phyloP scores from a whole-genome alignment of 1,284 basidiomycete genomes.

The Ustilago esculenta region DNA sequence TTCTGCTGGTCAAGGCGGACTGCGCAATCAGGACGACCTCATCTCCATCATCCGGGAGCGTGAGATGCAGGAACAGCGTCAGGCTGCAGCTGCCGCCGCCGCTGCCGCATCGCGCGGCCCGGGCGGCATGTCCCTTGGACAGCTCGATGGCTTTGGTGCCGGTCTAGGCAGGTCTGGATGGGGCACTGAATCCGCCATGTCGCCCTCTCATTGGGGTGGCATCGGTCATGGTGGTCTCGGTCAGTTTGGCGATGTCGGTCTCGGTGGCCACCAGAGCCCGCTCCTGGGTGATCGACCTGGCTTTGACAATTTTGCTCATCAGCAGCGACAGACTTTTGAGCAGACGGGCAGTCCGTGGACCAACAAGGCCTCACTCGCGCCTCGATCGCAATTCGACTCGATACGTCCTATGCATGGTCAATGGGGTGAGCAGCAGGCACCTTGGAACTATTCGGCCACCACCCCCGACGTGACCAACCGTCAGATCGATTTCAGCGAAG shows the following conservation, averaged over 20 bases:
- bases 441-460: conserved; percentile 28
- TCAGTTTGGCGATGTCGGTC: conserved; percentile 38
- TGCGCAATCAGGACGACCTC: conserved; percentile 53
- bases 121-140: conserved; percentile 32
- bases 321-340: conserved; percentile 24
- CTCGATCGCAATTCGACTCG: conserved; percentile 39
- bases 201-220: conserved; percentile 36
- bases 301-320: conserved; percentile 35
- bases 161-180: conserved; percentile 35
- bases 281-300: conserved; percentile 30
- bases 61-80: conserved; percentile 53
- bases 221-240: conserved; percentile 32
- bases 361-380: conserved; percentile 33
- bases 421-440: conserved; percentile 40
- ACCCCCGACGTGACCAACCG: conserved; percentile 39
- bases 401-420: conserved; percentile 27
- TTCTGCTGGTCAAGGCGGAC: conserved; percentile 18
- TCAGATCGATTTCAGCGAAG: conserved; percentile 41
- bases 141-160: conserved; percentile 32
- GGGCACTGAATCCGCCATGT: conserved; percentile 27
- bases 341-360: conserved; percentile 37
- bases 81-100: conserved; percentile 36
- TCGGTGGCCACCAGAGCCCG: conserved; percentile 35
- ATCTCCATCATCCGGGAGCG: conserved; percentile 49
- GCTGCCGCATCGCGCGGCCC: conserved; percentile 39